phyloP scores from a whole-genome alignment of 192 early-diverging fungal species.

The Chytriomyces confervae region DNA sequence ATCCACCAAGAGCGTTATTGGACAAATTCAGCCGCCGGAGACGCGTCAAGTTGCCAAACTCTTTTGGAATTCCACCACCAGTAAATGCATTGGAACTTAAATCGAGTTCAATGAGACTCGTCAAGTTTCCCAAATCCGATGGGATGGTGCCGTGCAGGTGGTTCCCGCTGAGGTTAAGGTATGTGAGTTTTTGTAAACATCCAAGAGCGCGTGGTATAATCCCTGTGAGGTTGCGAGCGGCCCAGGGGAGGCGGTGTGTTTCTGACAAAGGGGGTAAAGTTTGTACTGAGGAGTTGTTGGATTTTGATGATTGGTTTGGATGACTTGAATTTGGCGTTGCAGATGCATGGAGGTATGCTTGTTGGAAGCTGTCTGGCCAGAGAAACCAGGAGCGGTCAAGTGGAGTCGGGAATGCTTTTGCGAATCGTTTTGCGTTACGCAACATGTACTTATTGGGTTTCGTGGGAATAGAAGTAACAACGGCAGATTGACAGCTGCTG shows the following conservation, averaged over 20 bases:
- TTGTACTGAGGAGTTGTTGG: too few species aligned
- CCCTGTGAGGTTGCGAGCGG: neutral
- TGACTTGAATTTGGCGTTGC: neutral
- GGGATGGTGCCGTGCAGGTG: neutral
- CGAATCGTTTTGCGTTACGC: neutral
- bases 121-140: neutral
- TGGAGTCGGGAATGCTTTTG: neutral
- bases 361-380: slow-evolving; percentile 8
- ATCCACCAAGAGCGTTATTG: neutral
- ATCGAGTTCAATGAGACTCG: neutral
- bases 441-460: neutral
- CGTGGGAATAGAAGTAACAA: too few species aligned
- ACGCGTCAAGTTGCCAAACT: neutral
- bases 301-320: too few species aligned
- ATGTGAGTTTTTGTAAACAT: neutral
- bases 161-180: neutral
- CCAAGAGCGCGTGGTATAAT: neutral
- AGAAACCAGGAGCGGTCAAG: slow-evolving; percentile 1
- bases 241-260: neutral
- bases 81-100: neutral
- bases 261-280: neutral
- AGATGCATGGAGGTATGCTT: neutral
- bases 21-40: neutral
- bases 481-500: too few species aligned
- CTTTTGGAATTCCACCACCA: neutral